Conservation (phyloP, 2,329 filamentous ascomycete species). For the Tolypocladium ovalisporum region DNA sequence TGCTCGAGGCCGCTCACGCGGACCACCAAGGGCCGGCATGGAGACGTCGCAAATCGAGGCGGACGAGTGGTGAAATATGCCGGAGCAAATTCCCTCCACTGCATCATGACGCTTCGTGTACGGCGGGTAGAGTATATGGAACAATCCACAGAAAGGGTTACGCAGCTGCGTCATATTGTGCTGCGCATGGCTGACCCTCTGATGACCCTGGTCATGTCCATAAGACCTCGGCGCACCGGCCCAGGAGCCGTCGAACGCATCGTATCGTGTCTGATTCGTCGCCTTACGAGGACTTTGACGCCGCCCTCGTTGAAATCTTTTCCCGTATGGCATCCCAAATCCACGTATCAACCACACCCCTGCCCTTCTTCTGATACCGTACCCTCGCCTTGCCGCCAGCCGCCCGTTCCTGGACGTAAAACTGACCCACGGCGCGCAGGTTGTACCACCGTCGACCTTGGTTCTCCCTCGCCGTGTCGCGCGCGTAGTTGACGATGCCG, state of each 20-base stretch:
- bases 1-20: no score
- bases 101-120: not conserved
- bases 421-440: constrained; percentile 25
- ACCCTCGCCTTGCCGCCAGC: constrained; percentile 6
- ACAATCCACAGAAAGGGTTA: not conserved
- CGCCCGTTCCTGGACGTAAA: constrained; percentile 23
- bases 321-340: constrained; percentile 28
- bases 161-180: not conserved
- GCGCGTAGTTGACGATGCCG: constrained; percentile 29
- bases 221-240: not conserved
- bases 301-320: constrained; percentile 16
- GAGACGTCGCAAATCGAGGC: not conserved
- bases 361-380: constrained; percentile 14
- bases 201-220: not conserved
- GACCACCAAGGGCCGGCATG: no score
- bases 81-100: not conserved
- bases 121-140: not conserved
- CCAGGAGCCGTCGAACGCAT: not conserved
- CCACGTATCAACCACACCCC: constrained; percentile 24
- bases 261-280: not conserved
- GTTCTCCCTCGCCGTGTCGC: constrained; percentile 23
- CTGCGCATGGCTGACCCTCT: not conserved
- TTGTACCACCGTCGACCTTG: constrained; percentile 26
- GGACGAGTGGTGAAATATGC: not conserved
- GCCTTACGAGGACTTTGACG: not conserved